A percentile compares a stretch with the other conserved stretches of the same genome.
phyloP scores from a whole-genome alignment of 1,139 yeast species.

The Sugiyamaella pinicola region DNA sequence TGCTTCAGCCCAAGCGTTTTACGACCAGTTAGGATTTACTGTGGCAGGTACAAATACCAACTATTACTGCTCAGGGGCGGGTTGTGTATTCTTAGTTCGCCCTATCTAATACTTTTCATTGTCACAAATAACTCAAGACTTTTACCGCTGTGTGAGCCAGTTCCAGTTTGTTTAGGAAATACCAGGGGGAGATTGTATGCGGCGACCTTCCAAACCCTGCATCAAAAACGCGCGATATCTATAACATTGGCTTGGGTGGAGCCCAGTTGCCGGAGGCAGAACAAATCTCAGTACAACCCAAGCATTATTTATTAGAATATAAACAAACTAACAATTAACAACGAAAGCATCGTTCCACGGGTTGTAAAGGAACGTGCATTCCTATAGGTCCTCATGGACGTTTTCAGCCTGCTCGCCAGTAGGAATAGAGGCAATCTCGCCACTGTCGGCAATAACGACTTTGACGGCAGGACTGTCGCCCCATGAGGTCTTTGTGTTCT shows the following conservation, averaged over 20 bases:
- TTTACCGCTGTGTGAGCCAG: background rate
- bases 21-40: conserved; percentile 23
- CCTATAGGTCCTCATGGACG: conserved; percentile 23
- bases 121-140: background rate
- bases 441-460: conserved; percentile 73
- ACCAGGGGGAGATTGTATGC: background rate
- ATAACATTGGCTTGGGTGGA: background rate
- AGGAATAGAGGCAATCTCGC: conserved; percentile 50
- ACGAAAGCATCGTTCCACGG: conserved; percentile 20
- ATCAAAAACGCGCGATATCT: background rate
- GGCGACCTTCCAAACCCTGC: no score
- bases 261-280: conserved; percentile 1
- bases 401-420: conserved; percentile 20
- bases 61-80: conserved; percentile 14
- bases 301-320: background rate
- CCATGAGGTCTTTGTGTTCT: conserved; percentile 68
- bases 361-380: conserved; percentile 19
- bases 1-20: conserved; percentile 21
- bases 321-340: background rate
- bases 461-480: conserved; percentile 73
- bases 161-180: background rate
- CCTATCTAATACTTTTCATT: background rate
- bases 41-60: background rate
- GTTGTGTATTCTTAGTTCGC: conserved; percentile 8
- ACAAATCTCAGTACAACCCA: conserved; percentile 4